Evolutionary conservation across 1,139 yeast species (phyloP), one percentile per base, ranked within the genome.

Genomic region (Geotrichum siamense): DNA sequence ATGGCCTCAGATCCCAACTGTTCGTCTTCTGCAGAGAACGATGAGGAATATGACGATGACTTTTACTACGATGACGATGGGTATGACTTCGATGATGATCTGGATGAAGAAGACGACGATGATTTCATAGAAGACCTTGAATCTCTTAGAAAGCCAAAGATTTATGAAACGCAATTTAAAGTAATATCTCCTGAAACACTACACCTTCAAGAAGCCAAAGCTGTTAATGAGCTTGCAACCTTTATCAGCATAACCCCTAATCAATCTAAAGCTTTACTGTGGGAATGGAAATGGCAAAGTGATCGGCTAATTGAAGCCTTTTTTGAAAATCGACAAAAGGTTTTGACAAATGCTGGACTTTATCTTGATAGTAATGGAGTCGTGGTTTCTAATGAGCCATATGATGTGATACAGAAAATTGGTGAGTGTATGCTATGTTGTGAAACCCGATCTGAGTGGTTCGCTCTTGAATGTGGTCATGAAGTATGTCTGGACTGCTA

Each of bases 361-460:
- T 40, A 41, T 6, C 51, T 48, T 20, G 44, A 47, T 15, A 44
- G 40, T 2, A 31, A 36, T 39, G 22, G 54, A 13, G 38, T 46
- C n/a, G 41, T 44, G 17, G 38, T 43, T 9, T 42, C 45, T n/a
- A 27, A 30, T 16, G 39, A 43, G 9, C 48, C 48, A 17, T 44
- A 39, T 21, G 56, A 53, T 27, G 53, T 53, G 12, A 58, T 56
- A 42, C 51, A 68, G 28, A 53, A 52, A 0, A 49, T 50, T 0
- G 60, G 62, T 23, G 79, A 71, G 22, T 87, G 96, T 57, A 56
- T 63, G 12, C 79, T 87, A 15, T 87, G 96, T 61, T 84, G 89
- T 60, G 83, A 80, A 16, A 71, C 69, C 1, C 67, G 65, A 28
- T 26, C 40, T 8, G 39, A 39, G 17, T 68, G 76, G 0, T 85